These are phyloP conservation scores for Amanita pallidorosea DNA, from an alignment of 768 basidiomycete species.

Conservation along the genomic window DNA sequence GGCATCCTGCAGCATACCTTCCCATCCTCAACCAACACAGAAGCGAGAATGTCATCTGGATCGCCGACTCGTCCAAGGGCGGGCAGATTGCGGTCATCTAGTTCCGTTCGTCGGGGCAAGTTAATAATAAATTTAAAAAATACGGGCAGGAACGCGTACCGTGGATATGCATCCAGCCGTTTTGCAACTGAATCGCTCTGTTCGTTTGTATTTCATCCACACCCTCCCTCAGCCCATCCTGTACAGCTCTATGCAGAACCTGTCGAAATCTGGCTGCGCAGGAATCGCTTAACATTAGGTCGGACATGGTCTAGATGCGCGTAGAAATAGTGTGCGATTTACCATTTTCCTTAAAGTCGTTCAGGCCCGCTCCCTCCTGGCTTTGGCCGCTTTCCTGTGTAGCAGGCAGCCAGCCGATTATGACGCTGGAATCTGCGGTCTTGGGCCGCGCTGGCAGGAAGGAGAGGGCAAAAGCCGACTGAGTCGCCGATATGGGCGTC, in stretches of 20 bases:
- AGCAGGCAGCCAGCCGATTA: conserved; percentile 69
- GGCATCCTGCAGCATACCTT: conserved; percentile 29
- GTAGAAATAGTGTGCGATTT: conserved; percentile 1
- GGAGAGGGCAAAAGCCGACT: conserved; percentile 54
- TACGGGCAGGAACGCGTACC: conserved; percentile 18
- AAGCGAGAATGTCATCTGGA: conserved; percentile 75
- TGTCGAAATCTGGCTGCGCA: conserved; percentile 44
- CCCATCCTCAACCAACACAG: conserved; percentile 62
- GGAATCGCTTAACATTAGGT: not conserved
- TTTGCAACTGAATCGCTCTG: conserved; percentile 50
- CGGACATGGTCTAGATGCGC: not conserved
- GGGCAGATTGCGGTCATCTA: conserved; percentile 69
- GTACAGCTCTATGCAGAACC: conserved; percentile 51
- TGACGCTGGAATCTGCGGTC: conserved; percentile 29
- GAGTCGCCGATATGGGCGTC: conserved; percentile 29
- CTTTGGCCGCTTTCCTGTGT: conserved; percentile 5
- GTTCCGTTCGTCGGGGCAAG: not conserved
- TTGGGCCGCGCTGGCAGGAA: conserved; percentile 41
- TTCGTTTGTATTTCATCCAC: conserved; percentile 58
- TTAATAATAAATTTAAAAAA: not conserved
- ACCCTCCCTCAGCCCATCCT: conserved; percentile 39
- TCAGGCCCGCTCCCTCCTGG: conserved; percentile 39
- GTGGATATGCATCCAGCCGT: conserved; percentile 87
- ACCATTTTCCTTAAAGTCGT: conserved; percentile 71
- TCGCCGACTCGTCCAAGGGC: conserved; percentile 68